These are phyloP conservation scores for Russula brevipes DNA, from an alignment of 768 basidiomycete species.

Conservation along the genomic window DNA sequence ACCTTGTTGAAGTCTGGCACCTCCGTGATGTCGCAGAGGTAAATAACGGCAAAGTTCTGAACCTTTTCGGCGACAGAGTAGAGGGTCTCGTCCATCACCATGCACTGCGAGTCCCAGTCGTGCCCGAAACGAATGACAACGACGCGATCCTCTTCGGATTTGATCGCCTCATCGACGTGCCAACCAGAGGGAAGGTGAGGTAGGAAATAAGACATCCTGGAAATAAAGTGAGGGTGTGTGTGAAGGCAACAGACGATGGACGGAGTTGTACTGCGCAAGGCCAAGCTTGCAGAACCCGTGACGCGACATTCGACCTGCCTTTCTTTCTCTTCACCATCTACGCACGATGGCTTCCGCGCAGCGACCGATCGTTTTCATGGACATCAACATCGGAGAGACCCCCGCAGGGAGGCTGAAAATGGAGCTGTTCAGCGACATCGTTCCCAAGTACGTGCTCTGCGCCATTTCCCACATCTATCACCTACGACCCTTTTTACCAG, in stretches of 20 bases:
- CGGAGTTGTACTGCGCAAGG: too few relatives aligned
- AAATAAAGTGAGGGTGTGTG: not conserved
- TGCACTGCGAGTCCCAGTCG: conserved; percentile 90
- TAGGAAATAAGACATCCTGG: conserved; percentile 79
- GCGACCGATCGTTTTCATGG: conserved; percentile 95
- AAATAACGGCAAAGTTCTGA: conserved; percentile 98
- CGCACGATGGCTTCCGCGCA: conserved; percentile 33
- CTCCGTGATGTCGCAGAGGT: conserved; percentile 89
- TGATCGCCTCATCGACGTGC: conserved; percentile 99
- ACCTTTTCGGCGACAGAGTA: conserved; percentile 91
- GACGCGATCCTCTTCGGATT: conserved; percentile 93
- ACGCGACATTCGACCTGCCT: too few relatives aligned
- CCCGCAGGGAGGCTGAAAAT: conserved; percentile 94
- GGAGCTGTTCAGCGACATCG: conserved; percentile 94
- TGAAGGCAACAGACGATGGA: not conserved
- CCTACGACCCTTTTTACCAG: conserved; percentile 39
- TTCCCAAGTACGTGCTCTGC: conserved; percentile 68
- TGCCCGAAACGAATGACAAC: conserved; percentile 94
- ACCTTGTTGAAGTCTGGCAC: conserved; percentile 99
- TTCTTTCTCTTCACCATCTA: not conserved
- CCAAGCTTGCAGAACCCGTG: not conserved
- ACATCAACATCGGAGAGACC: conserved; percentile 93
- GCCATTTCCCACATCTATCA: not conserved
- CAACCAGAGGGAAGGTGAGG: conserved; percentile 88
- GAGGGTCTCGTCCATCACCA: conserved; percentile 98